phyloP scores from a whole-genome alignment of 164 flowering plant genomes.

The Protea cynaroides region DNA sequence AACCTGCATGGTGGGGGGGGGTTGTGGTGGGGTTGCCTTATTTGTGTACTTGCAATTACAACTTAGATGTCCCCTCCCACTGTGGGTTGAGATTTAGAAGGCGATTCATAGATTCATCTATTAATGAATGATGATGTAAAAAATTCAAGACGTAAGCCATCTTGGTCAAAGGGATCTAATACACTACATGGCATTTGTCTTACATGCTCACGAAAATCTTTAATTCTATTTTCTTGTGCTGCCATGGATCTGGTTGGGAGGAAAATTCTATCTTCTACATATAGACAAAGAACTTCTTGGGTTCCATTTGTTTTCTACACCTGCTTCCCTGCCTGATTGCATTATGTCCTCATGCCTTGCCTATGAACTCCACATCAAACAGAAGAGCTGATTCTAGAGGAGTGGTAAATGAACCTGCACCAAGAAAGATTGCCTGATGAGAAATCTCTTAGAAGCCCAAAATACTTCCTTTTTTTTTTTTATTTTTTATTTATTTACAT shows the following conservation, averaged over 20 bases:
- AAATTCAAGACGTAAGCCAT: neutral
- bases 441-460: neutral
- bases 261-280: too few relatives aligned
- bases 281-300: neutral
- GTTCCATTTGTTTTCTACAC: neutral
- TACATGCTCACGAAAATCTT: too few relatives aligned
- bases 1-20: too few relatives aligned
- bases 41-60: neutral
- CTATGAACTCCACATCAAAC: too few relatives aligned
- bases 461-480: neutral
- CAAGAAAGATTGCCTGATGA: neutral
- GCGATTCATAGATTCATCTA: neutral
- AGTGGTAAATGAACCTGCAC: constrained; percentile 74
- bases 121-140: neutral
- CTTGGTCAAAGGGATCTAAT: too few relatives aligned
- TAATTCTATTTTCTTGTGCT: too few relatives aligned
- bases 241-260: too few relatives aligned
- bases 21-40: too few relatives aligned
- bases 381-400: constrained; percentile 83
- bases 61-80: neutral
- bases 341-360: constrained; percentile 26
- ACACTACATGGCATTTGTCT: too few relatives aligned
- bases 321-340: too few relatives aligned
- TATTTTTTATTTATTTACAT: too few relatives aligned
- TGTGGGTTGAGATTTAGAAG: neutral